phyloP scores from a whole-genome alignment of 2,329 filamentous ascomycete genomes.

The Cladobotryum protrusum region DNA sequence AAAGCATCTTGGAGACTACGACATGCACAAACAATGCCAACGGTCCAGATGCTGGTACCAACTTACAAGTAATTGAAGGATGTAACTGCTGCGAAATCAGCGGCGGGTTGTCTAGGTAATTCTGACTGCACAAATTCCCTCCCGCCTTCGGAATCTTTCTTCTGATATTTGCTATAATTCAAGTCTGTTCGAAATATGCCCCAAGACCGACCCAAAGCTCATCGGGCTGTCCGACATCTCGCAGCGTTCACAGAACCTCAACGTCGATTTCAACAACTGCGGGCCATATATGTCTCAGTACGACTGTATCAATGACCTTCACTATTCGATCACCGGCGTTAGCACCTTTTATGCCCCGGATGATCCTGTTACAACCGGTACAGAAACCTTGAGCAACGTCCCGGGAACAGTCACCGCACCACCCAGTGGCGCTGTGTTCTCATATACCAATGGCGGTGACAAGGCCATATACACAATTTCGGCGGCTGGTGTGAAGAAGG shows the following conservation, averaged over 20 bases:
- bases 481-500: conserved; percentile 17
- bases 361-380: conserved; percentile 23
- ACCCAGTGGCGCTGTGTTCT: conserved; percentile 28
- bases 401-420: conserved; percentile 26
- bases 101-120: conserved; percentile 29
- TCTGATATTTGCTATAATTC: too few species aligned
- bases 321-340: conserved; percentile 14
- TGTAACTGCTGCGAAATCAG: conserved; percentile 31
- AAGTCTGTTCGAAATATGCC: conserved; percentile 19
- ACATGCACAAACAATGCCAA: conserved; percentile 17
- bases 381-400: conserved; percentile 23
- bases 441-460: conserved; percentile 26
- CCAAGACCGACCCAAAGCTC: conserved; percentile 22
- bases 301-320: conserved; percentile 18
- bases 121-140: too few species aligned
- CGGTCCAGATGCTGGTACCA: conserved; percentile 15
- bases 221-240: conserved; percentile 15
- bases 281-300: conserved; percentile 16
- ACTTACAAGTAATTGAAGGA: conserved; percentile 18
- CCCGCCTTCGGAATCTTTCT: too few species aligned
- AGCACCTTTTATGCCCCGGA: conserved; percentile 18
- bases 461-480: conserved; percentile 28
- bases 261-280: conserved; percentile 13
- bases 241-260: conserved; percentile 13
- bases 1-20: conserved; percentile 13